Base-by-base conservation (phyloP, 116 monocot genomes). In the Zostera marina region DNA sequence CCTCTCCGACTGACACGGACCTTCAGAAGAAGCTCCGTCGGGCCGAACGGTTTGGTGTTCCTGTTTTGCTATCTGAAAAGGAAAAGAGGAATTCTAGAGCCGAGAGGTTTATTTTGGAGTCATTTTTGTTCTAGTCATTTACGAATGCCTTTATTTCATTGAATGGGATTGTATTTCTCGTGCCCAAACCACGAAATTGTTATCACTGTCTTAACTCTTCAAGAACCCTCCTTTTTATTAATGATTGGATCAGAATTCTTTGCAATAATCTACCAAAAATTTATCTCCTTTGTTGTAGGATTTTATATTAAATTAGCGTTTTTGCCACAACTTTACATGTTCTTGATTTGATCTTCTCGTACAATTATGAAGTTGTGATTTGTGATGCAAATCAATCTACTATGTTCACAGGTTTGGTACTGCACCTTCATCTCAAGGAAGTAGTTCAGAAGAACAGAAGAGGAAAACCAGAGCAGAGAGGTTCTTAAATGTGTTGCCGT, bases 381-480 rank as follows among this genome's bases (percentile, higher is more conserved):
- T 32, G 32, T 32, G 32, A 32, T 32, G 32, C 32, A 32, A 3
- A 51, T 51, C 8, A 51, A 51, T 6, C 21, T 16, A 51, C 3
- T 25, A 42, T 42, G 13, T 38, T 56, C 42, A 52, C 74, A 89
- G 89, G 70, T 89, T 89, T 76, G 84, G 89, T 17, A 84, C 71
- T 45, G 53, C 52, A 13, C 62, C 70, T 49, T 12, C 69, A 42
- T 41, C 52, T 21, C 23, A 17, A 46, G 72, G 64, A 55, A 58
- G 70, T 58, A 58, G 70, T 58, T 47, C 60, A 22, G 81, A 85
- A 60, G 72, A 78, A 45, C 69, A 78, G 61, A 81, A 81, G 63
- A 80, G 72, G 54, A 81, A 85, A 72, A 74, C 81, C 26, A 72
- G 85, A 47, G 81, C 77, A 59, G 85, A 81, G 54, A 85, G 85